Conservation (phyloP, 2,329 filamentous ascomycete genomes). For the Colletotrichum costaricense region DNA sequence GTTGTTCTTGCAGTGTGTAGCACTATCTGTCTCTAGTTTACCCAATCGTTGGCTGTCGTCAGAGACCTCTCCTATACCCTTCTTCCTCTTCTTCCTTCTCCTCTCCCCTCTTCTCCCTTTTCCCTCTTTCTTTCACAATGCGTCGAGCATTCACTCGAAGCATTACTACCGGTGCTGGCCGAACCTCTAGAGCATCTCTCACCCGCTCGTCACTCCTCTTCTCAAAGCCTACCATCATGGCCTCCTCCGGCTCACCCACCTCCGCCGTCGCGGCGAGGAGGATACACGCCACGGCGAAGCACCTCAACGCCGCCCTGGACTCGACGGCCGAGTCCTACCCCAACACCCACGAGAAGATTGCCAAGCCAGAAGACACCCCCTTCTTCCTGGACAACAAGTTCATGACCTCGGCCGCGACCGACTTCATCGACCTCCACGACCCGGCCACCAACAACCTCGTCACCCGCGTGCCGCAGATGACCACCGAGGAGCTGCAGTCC, state of each 20-base stretch:
- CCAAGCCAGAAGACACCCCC: constrained; percentile 75
- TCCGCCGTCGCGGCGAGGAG: constrained; percentile 59
- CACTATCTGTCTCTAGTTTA: constrained; percentile 20
- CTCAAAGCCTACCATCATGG: constrained; percentile 34
- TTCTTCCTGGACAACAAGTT: constrained; percentile 89
- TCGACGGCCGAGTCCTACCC: constrained; percentile 73
- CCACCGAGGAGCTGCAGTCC: constrained; percentile 79
- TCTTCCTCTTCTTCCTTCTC: background rate
- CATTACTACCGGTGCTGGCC: constrained; percentile 47
- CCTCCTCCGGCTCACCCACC: constrained; percentile 37
- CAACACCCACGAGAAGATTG: constrained; percentile 77
- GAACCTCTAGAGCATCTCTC: constrained; percentile 44
- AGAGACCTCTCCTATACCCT: background rate
- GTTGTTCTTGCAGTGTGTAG: background rate
- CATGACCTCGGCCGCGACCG: constrained; percentile 71
- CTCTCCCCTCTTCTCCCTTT: constrained; percentile 2
- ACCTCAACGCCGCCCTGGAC: constrained; percentile 65
- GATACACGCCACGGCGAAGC: constrained; percentile 67
- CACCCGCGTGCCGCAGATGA: constrained; percentile 85
- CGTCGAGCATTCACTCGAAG: constrained; percentile 58
- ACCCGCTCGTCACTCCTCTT: constrained; percentile 41
- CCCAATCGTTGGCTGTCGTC: constrained; percentile 17
- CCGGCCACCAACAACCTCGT: constrained; percentile 89
- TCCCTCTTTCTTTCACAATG: constrained; percentile 48
- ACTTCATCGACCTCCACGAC: constrained; percentile 85